Percentiles rank a stretch among this genome's conserved stretches.
phyloP scores from a whole-genome alignment of 306 rosid genomes.

The Vigna hirtella region DNA sequence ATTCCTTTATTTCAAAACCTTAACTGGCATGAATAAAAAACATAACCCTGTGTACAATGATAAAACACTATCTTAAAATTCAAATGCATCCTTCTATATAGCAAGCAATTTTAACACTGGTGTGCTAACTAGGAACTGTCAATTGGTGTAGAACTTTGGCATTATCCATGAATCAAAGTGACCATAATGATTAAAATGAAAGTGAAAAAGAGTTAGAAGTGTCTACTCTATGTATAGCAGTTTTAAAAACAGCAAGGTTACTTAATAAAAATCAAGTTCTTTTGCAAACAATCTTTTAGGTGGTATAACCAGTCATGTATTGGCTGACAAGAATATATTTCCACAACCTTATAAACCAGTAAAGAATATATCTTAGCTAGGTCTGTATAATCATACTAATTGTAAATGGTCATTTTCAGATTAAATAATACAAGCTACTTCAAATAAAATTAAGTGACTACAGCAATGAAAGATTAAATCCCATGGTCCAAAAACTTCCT shows the following conservation, averaged over 20 bases:
- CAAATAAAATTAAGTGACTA: conserved; percentile 50
- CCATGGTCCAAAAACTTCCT: conserved; percentile 51
- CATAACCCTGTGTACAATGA: too few relatives aligned
- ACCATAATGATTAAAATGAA: background rate
- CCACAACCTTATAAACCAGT: background rate
- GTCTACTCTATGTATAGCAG: too few relatives aligned
- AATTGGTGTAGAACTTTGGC: background rate
- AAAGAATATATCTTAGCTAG: background rate
- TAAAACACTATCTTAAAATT: too few relatives aligned
- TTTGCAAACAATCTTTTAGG: conserved; percentile 11
- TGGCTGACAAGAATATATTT: background rate
- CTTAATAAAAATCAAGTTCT: background rate
- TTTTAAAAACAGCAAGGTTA: background rate
- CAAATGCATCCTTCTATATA: too few relatives aligned
- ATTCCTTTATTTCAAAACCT: too few relatives aligned
- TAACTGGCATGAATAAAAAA: too few relatives aligned
- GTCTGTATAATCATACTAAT: conserved; percentile 8
- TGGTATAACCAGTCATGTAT: background rate
- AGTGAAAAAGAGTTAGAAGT: too few relatives aligned
- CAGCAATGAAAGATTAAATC: conserved; percentile 50
- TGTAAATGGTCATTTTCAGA: conserved; percentile 38
- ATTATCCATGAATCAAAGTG: background rate
- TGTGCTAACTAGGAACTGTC: background rate
- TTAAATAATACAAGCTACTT: conserved; percentile 50
- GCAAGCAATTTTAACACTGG: too few relatives aligned